Base-by-base conservation (phyloP, 495 filamentous ascomycete genomes). In the Penicillium taxi region DNA sequence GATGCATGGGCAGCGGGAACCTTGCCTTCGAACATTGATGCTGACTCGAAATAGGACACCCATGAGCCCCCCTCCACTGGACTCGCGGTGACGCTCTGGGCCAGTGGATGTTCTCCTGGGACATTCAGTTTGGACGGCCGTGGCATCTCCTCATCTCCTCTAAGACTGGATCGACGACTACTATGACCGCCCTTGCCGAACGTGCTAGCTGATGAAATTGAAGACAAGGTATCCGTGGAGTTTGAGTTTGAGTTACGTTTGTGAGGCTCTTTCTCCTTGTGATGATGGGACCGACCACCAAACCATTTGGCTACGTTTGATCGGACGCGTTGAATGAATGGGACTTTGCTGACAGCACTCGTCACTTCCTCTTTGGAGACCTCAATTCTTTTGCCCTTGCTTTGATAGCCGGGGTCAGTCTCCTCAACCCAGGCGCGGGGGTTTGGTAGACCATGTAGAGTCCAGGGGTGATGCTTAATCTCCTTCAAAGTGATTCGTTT, bases 391-490 rank as follows among this genome's bases (percentile, higher is more conserved):
- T 85, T 82, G 42, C 87, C 87, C 36, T 88, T 80, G 40, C 80
- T 82, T 41, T 81, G 81, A 18, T 78, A 73, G 15, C 72, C 79
- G 5, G 90, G 88, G 55, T 99, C 93, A 5, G 86, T 95, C 38
- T 95, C 85, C 46, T 96, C 87, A 11, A 96, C 74, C 91, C 91
- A 99, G 2, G 67, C 63, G 15, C 74, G 64, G 27, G 81, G 75
- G 45, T 94, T 81, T 20, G 73, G 63, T 29, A 99, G 74, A 27
- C 81, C 90, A 29, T 78, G 59, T n/a, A 89, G 69, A 22, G 95
- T 81, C 88, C 91, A 99, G n/a, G 84, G 81, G 50, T 99, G 91
- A 37, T 82, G 84, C 55, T 96, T 96, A 47, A 96, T 90, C 50
- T 96, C 90, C 43, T 81, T 82, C 32, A 99, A 63, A 2, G 81